These are phyloP conservation scores for Triangularia setosa DNA, from an alignment of 2,329 filamentous ascomycete genomes.

Conservation along the genomic window DNA sequence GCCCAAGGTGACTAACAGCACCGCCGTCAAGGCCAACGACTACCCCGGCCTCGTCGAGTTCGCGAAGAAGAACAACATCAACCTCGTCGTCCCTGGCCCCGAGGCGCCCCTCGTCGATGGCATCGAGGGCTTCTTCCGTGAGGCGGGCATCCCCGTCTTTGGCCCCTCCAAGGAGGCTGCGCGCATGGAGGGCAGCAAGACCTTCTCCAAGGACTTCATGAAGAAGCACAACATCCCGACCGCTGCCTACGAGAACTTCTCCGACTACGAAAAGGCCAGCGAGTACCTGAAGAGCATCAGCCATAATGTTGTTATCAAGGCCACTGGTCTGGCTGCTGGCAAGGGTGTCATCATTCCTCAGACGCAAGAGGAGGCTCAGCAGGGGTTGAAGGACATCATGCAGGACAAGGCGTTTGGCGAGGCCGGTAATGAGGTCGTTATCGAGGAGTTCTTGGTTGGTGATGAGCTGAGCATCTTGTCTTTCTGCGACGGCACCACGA, in stretches of 20 bases:
- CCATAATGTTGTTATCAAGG: slow-evolving; percentile 88
- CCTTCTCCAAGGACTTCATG: slow-evolving; percentile 98
- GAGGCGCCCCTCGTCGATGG: slow-evolving; percentile 93
- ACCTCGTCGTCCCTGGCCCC: slow-evolving; percentile 84
- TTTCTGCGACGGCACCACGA: slow-evolving; percentile 84
- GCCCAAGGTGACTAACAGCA: slow-evolving; percentile 70
- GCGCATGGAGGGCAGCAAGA: slow-evolving; percentile 91
- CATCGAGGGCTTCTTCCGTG: slow-evolving; percentile 76
- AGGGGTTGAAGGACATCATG: slow-evolving; percentile 87
- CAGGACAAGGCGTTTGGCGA: slow-evolving; percentile 77
- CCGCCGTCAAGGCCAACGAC: slow-evolving; percentile 66
- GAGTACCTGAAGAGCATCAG: slow-evolving; percentile 68
- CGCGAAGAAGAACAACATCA: slow-evolving; percentile 67
- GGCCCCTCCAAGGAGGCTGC: slow-evolving; percentile 83
- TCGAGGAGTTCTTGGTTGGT: slow-evolving; percentile 88
- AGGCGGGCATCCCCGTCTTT: slow-evolving; percentile 73
- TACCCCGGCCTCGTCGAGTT: slow-evolving; percentile 74
- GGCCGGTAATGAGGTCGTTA: slow-evolving; percentile 86
- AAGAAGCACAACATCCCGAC: slow-evolving; percentile 84
- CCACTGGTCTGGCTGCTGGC: slow-evolving; percentile 83
- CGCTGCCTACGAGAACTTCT: slow-evolving; percentile 86
- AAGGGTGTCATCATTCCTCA: slow-evolving; percentile 92
- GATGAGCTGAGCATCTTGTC: slow-evolving; percentile 90
- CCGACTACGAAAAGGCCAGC: slow-evolving; percentile 66
- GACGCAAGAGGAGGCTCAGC: slow-evolving; percentile 75